Evolutionary conservation across 768 basidiomycete genomes (phyloP), one percentile per base, ranked within the genome.

Genomic region (Podaxis pistillaris): DNA sequence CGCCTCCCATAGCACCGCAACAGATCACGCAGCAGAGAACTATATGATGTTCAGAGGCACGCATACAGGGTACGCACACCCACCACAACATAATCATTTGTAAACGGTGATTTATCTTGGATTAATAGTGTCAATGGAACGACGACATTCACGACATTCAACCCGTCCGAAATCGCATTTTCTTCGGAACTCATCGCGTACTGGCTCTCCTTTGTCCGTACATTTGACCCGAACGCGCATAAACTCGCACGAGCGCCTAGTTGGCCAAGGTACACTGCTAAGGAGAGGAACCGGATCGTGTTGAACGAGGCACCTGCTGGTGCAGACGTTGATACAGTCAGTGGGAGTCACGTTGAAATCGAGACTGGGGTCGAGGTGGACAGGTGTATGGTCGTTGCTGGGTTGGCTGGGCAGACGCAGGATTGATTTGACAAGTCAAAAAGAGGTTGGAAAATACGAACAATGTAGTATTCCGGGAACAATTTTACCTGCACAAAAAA

Each of bases 11-110:
- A 73, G 73, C 17, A 56, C 69, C 0, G 73, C 56, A 8, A 81
- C 83, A 1, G 70, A 57, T 1, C 86, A 87, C 64, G 80, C 86
- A 6, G 78, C 87, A 0, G 87, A 86, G 68, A 86, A 88, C 66
- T 87, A 83, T 82, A 86, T 86, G 84, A 83, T 87, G 86, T 87
- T 86, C 74, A 70, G 72, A 22, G 86, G 88, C 1, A 81, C 77
- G 1, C 83, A 82, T 62, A 86, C 86, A 33, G 86, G 86, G 87
- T 86, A 22, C 28, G 8, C 37, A 24, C 3, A 28, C 24, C 13
- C 13, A 2, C 13, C 5, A 9, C 1, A 37, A 22, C 22, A 17
- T 37, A 4, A 60, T 9, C 40, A 22, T 53, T 15, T 53, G 46
- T 52, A 13, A 53, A 17, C 57, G 17, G 3, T 51, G 0, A 41